Conservation (phyloP, 805 yeast species). For the Scheffersomyces ergatensis region DNA sequence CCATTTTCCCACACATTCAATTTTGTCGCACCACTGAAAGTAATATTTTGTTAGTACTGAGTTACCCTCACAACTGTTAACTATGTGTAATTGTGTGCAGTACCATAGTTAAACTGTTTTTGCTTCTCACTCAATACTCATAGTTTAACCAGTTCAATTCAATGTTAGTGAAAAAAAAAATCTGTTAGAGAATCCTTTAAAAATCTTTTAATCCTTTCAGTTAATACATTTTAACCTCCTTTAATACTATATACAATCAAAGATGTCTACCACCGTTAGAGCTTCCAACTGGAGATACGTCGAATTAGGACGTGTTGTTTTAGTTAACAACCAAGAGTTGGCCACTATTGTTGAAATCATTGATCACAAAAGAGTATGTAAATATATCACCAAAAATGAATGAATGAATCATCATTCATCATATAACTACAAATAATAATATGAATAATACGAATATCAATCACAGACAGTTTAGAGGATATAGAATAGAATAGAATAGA, state of each 20-base stretch:
- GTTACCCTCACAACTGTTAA: too few species aligned
- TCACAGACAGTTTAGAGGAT: background rate
- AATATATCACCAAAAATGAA: background rate
- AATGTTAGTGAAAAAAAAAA: background rate
- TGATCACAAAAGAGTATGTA: slow-evolving; percentile 97
- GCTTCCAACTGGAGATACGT: slow-evolving; percentile 99
- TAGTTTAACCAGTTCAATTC: too few species aligned
- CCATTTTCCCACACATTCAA: too few species aligned
- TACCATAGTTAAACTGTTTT: too few species aligned
- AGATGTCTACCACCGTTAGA: slow-evolving; percentile 69
- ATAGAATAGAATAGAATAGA: too few species aligned
- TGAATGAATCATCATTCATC: too few species aligned
- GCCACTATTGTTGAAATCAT: slow-evolving; percentile 98
- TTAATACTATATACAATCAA: slow-evolving; percentile 2
- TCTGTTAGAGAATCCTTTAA: background rate
- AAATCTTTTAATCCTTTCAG: background rate
- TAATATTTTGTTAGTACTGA: too few species aligned
- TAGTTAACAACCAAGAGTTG: slow-evolving; percentile 80
- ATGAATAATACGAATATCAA: too few species aligned
- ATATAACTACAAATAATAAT: too few species aligned
- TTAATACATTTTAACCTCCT: background rate
- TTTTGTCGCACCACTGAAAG: too few species aligned
- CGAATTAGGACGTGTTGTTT: slow-evolving; percentile 98
- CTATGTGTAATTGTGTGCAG: too few species aligned
- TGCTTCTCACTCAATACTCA: too few species aligned